phyloP scores from a whole-genome alignment of 371 early-diverging fungal species.

The Rhizopus stolonifer region DNA sequence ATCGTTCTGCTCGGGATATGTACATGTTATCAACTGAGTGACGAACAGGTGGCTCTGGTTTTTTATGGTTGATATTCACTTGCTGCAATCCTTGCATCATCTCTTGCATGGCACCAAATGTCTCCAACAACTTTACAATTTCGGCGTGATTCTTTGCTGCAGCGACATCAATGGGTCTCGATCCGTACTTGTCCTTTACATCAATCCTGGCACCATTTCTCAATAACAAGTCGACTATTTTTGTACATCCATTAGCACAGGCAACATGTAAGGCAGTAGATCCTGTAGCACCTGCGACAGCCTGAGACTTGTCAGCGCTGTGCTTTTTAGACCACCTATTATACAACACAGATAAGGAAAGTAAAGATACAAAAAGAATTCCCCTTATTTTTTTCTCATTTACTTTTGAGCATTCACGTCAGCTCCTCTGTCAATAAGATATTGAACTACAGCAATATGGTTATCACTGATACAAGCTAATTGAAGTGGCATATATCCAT shows the following conservation, averaged over 20 bases:
- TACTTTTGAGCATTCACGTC: conserved; percentile 61
- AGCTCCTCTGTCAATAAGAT: conserved; percentile 65
- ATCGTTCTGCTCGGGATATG: conserved; percentile 7
- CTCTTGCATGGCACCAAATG: conserved; percentile 21
- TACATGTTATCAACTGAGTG: conserved; percentile 21
- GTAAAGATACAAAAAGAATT: not conserved
- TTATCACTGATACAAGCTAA: conserved; percentile 56
- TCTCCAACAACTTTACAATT: conserved; percentile 42
- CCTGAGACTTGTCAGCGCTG: conserved; percentile 25
- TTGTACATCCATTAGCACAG: conserved; percentile 65
- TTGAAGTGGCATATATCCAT: conserved; percentile 64
- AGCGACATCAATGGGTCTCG: conserved; percentile 60
- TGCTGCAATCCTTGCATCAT: conserved; percentile 30
- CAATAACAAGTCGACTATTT: conserved; percentile 60
- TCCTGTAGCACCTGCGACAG: conserved; percentile 45
- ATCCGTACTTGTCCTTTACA: conserved; percentile 66
- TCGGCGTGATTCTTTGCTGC: conserved; percentile 57
- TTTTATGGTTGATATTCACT: conserved; percentile 5
- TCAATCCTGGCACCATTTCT: conserved; percentile 60
- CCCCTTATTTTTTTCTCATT: not conserved
- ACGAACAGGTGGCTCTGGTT: conserved; percentile 11
- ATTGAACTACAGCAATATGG: conserved; percentile 58
- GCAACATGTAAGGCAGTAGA: conserved; percentile 78
- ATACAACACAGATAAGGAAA: not conserved
- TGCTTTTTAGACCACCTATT: conserved; percentile 29